Base-by-base conservation (phyloP, 2,329 filamentous ascomycete genomes). In the Colletotrichum sp. region DNA sequence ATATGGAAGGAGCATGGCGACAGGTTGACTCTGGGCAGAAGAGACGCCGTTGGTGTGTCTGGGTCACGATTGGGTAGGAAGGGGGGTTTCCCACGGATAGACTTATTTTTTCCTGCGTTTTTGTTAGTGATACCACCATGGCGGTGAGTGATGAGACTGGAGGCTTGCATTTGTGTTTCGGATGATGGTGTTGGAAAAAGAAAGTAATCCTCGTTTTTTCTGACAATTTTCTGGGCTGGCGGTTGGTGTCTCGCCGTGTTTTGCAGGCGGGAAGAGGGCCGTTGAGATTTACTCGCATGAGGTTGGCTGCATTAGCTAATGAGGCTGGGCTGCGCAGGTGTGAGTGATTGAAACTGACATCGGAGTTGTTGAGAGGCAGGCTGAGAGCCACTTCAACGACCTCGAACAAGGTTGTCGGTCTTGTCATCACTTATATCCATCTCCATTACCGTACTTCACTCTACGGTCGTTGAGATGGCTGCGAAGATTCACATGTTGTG, bases 341-440 rank as follows among this genome's bases (percentile, higher is more conserved):
- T 43, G 69, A 28, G 15, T 24, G 63, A 8, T 57, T 32, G 21
- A n/a, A 61, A 15, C 15, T 15, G 57, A 26, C 55, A 32, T 36
- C 52, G 16, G 32, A 74, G 66, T 74, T 74, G 72, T 74, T 74
- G 67, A 73, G 65, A 38, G 30, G 60, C 13, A n/a, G 18, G 26
- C 60, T n/a, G 16, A 32, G 32, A 64, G n/a, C 10, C 60, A n/a
- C 61, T 38, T 43, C 32, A 12, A 34, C 28, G 8, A 21, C 16
- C 10, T 61, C 26, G 18, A 61, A 61, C 15, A 26, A 3, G 15
- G 24, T 26, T 9, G 15, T 58, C 8, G 16, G 16, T 28, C 21
- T 58, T 13, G 43, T 13, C 43, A n/a, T 52, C 43, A 21, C 43
- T 21, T 52, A 52, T 21, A 52, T 52, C n/a, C 43, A 52, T 52